phyloP scores from a whole-genome alignment of 257 asterid species.

The Nicotiana undulata region DNA sequence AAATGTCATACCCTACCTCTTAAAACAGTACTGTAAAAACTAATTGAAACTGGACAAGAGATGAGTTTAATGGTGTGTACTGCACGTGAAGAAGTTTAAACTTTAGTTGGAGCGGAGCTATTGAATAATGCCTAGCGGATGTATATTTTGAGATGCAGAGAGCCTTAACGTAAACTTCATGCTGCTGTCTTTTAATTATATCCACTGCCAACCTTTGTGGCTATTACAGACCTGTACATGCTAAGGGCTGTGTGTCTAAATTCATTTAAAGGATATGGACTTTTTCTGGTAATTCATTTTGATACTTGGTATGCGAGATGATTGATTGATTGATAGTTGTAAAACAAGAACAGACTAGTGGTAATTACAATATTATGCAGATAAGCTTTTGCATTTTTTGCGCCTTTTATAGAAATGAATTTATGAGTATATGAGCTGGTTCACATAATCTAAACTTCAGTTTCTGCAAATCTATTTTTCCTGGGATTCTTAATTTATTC shows the following conservation, averaged over 20 bases:
- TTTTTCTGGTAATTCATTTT: background rate
- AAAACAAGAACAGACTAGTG: no score
- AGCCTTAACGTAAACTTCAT: background rate
- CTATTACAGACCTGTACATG: background rate
- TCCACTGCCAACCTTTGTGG: background rate
- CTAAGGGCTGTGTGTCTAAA: background rate
- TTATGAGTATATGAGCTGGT: background rate
- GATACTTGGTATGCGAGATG: no score
- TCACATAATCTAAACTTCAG: background rate
- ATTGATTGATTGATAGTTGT: no score
- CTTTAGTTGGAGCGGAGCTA: background rate
- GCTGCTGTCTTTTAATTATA: background rate
- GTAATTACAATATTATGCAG: no score
- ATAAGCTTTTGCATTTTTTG: no score
- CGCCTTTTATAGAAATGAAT: background rate
- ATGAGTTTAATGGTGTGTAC: background rate
- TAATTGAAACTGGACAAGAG: background rate
- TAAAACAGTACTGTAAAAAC: background rate
- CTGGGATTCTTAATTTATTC: background rate
- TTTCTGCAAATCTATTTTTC: background rate
- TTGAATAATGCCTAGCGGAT: background rate
- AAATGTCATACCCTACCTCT: background rate
- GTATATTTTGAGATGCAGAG: background rate
- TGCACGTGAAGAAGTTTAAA: background rate
- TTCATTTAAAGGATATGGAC: background rate